These are phyloP conservation scores for Talaromyces adpressus DNA, from an alignment of 495 filamentous ascomycete species.

Conservation along the genomic window DNA sequence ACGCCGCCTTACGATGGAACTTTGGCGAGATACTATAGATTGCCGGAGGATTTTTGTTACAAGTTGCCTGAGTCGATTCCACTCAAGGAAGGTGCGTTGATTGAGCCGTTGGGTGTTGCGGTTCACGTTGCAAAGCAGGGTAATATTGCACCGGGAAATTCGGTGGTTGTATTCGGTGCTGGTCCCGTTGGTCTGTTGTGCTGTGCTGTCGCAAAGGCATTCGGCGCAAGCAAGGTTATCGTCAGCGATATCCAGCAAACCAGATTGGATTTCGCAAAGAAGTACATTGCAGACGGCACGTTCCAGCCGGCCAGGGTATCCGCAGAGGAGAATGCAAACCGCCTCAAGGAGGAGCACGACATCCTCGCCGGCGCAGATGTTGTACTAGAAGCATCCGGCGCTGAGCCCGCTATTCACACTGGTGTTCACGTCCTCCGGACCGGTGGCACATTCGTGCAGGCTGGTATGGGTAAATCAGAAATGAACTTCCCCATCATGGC, in stretches of 20 bases:
- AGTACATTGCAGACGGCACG: constrained; percentile 35
- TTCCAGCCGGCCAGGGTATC: constrained; percentile 33
- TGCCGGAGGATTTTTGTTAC: constrained; percentile 52
- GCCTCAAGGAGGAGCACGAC: constrained; percentile 34
- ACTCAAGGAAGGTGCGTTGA: constrained; percentile 45
- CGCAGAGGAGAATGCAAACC: constrained; percentile 31
- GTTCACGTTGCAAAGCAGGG: constrained; percentile 47
- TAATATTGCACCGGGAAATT: constrained; percentile 36
- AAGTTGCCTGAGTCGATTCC: constrained; percentile 38
- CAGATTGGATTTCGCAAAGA: constrained; percentile 47
- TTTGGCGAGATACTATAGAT: constrained; percentile 46
- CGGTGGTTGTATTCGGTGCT: constrained; percentile 48
- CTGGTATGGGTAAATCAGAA: constrained; percentile 51
- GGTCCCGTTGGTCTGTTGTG: constrained; percentile 50
- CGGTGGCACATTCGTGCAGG: constrained; percentile 55
- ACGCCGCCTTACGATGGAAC: constrained; percentile 50
- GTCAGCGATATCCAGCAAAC: constrained; percentile 45
- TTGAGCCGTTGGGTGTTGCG: constrained; percentile 49
- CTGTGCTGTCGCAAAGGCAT: constrained; percentile 44
- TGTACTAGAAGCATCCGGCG: constrained; percentile 52
- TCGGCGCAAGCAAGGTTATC: constrained; percentile 46
- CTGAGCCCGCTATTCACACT: constrained; percentile 44
- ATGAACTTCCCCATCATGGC: constrained; percentile 51
- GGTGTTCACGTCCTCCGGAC: constrained; percentile 44
- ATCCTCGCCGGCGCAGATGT: constrained; percentile 46